Evolutionary conservation across 1,284 basidiomycete species (phyloP), one percentile per base, ranked within the genome.

Genomic region (Wallemia hederae): DNA sequence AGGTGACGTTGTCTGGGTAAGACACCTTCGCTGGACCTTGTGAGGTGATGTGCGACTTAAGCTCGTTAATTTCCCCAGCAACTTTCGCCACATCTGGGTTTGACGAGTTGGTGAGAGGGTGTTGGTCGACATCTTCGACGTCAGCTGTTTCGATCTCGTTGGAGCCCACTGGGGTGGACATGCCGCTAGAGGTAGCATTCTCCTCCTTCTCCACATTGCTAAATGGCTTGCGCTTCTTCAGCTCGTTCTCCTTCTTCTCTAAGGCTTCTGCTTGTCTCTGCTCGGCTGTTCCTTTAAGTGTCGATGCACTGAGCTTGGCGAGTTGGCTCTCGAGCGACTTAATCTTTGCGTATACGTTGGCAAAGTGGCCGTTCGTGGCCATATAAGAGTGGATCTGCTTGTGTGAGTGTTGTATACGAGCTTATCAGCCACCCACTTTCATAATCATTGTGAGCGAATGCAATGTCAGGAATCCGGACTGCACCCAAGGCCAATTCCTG

Each of bases 381-480:
- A 88, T 80, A 72, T 97, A 98, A 19, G 89, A 94, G 72, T 97
- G 90, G 75, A 94, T 74, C 69, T 67, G 60, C 1, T 49, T 3
- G 25, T 2, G 55, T 63, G 24, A 64, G 64, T 14, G 57, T 39
- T 25, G 33, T n/a, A 24, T n/a, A 27, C 49, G 14, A 11, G 31
- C 22, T 11, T 22, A 60, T 57, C 1, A 24, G 33, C 9, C 34
- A 59, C 65, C 60, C 59, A 68, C 68, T 64, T 94, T 94, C 89
- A 94, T 94, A 66, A 92, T 79, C 81, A 92, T 83, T 61, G 83
- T 78, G 7, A 94, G 73, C 15, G 83, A 80, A 70, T 91, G 92
- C n/a, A 97, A 72, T 0, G 89, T 91, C 60, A 97, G 75, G 72
- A 90, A 97, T 7, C 91, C 91, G 0, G 88, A 88, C 70, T 98